Conservation (phyloP, 345 rosid genomes). For the Geranium brycei region DNA sequence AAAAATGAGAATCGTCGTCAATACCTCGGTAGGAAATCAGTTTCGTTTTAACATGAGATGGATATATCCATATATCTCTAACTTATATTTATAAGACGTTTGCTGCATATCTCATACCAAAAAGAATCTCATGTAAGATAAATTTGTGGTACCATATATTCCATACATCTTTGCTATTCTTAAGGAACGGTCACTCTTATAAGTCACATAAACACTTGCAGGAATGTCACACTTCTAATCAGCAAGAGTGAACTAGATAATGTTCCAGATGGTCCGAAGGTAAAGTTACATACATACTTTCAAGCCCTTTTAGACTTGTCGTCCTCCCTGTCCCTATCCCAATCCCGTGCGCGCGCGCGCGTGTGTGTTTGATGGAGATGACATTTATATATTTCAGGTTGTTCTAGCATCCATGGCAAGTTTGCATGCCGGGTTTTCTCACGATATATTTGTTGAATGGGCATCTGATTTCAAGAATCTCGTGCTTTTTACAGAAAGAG, state of each 20-base stretch:
- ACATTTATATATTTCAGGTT: slow-evolving; percentile 34
- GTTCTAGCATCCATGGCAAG: slow-evolving; percentile 96
- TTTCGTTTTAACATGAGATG: too few species aligned
- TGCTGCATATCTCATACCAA: too few species aligned
- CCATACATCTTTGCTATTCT: neutral
- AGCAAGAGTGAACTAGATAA: slow-evolving; percentile 84
- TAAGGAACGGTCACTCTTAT: neutral
- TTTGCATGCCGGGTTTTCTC: slow-evolving; percentile 93
- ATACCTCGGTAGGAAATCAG: too few species aligned
- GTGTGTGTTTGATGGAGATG: too few species aligned
- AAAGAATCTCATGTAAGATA: too few species aligned
- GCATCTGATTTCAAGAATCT: slow-evolving; percentile 75
- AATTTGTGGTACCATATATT: neutral
- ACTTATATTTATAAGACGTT: too few species aligned
- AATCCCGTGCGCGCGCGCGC: too few species aligned
- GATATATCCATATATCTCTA: too few species aligned
- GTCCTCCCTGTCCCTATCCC: too few species aligned
- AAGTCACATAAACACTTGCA: slow-evolving; percentile 22
- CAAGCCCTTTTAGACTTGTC: too few species aligned
- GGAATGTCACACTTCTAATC: slow-evolving; percentile 69
- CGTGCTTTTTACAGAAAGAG: slow-evolving; percentile 88
- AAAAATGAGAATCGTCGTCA: too few species aligned
- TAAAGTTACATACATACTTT: slow-evolving; percentile 15
- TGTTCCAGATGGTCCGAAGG: slow-evolving; percentile 91
- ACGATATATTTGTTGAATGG: slow-evolving; percentile 93